A percentile compares a stretch with the other conserved stretches of the same genome.
Evolutionary conservation across 768 basidiomycete genomes (phyloP).

Genomic region (Kondoa malvinella): DNA sequence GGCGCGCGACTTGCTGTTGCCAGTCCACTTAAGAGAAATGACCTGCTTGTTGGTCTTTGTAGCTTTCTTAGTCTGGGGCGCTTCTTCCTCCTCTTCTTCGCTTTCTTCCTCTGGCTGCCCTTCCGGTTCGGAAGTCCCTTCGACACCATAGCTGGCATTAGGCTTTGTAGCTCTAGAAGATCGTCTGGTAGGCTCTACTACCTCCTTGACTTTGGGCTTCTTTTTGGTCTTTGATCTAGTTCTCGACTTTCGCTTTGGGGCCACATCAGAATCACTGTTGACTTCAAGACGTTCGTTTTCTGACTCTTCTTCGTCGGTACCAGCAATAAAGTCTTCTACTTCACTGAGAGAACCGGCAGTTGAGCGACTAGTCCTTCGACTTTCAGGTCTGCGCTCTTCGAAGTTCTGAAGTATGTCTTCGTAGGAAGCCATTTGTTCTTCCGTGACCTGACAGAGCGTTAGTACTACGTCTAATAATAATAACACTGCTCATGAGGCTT

Average conservation of each 20-base stretch:
- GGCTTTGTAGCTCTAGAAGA: neutral
- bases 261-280: neutral
- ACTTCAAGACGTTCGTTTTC: neutral
- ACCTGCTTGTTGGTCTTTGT: slow-evolving; percentile 7
- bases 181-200: neutral
- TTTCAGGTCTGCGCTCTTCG: neutral
- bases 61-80: neutral
- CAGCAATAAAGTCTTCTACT: neutral
- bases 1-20: neutral
- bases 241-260: neutral
- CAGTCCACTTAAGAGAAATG: neutral
- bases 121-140: neutral
- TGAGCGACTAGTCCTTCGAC: slow-evolving; percentile 2
- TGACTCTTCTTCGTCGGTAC: neutral
- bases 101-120: neutral
- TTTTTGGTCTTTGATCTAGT: neutral
- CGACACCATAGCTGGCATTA: slow-evolving; percentile 2
- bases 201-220: neutral
- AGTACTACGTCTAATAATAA: neutral
- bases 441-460: slow-evolving; percentile 8
- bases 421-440: slow-evolving; percentile 6
- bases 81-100: slow-evolving; percentile 8
- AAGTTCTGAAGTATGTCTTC: slow-evolving; percentile 15
- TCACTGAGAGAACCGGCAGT: neutral
- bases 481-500: neutral